These are phyloP conservation scores for Candida sanyaensis DNA, from an alignment of 1,139 yeast genomes.

Conservation along the genomic window DNA sequence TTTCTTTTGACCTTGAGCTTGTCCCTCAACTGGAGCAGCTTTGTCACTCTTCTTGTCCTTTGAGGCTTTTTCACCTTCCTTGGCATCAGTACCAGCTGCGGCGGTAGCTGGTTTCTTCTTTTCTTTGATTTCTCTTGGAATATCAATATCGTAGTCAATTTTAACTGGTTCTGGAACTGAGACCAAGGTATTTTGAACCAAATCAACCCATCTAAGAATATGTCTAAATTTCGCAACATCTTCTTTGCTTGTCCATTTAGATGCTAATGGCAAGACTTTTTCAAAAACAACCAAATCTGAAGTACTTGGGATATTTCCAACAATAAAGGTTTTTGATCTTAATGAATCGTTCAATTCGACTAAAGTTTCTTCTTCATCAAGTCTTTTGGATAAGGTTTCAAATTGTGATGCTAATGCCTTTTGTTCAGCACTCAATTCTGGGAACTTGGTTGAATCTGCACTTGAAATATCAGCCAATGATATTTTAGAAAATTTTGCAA, in stretches of 20 bases:
- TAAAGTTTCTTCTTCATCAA: slow-evolving; percentile 56
- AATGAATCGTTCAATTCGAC: slow-evolving; percentile 67
- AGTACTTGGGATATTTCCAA: slow-evolving; percentile 63
- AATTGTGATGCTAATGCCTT: slow-evolving; percentile 83
- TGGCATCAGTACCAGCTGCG: slow-evolving; percentile 19
- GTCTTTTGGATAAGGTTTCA: slow-evolving; percentile 65
- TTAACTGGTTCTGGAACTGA: slow-evolving; percentile 54
- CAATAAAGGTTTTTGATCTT: slow-evolving; percentile 67
- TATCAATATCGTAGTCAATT: slow-evolving; percentile 58
- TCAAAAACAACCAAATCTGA: slow-evolving; percentile 72
- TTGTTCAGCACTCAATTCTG: slow-evolving; percentile 47
- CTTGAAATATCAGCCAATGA: slow-evolving; percentile 23
- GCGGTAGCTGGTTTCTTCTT: slow-evolving; percentile 44
- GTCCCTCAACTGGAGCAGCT: slow-evolving; percentile 17
- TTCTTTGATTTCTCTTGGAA: slow-evolving; percentile 59
- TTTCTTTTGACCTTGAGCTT: slow-evolving; percentile 20
- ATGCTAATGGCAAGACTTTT: slow-evolving; percentile 60
- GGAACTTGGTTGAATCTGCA: slow-evolving; percentile 33
- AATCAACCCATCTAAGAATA: slow-evolving; percentile 87
- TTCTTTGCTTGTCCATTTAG: slow-evolving; percentile 55
- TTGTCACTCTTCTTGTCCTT: slow-evolving; percentile 11
- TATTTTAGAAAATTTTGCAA: slow-evolving; percentile 40
- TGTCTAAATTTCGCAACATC: slow-evolving; percentile 68
- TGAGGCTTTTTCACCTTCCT: slow-evolving; percentile 16
- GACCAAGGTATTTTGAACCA: slow-evolving; percentile 69